Evolutionary conservation across 2,329 filamentous ascomycete species (phyloP), one percentile per base, ranked within the genome.

Genomic region (Cladosporium sp.): DNA sequence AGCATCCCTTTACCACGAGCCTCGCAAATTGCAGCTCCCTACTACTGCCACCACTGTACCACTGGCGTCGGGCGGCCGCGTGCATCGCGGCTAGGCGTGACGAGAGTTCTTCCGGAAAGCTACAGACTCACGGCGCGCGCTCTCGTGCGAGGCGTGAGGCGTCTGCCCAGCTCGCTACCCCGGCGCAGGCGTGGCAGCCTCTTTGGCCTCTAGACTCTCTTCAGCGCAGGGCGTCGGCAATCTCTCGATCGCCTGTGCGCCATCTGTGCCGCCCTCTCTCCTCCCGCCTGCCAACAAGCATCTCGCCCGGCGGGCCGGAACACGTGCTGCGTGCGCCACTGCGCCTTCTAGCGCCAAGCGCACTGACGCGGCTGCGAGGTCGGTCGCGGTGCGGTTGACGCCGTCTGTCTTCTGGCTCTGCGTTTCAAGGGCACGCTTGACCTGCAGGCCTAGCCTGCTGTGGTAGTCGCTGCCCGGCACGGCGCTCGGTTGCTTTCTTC

Each of bases 171-270:
- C 34, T 56, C 54, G 42, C 54, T 56, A 38, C 42, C 30, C 40
- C 42, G 36, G 54, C 22, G 38, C 34, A 17, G 40, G 20, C 34
- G 49, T 51, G 49, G 49, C 38, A 19, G 38, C 38, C 25, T 25
- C 14, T 14, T 25, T 9, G 9, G 20, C 39, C 40, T 47, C 52
- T 39, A 55, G 52, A 39, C 42, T 28, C 20, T 56, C 54, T 56
- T 56, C 54, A 56, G 54, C 54, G 19, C 54, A 56, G n/a, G 54
- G 54, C 42, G 42, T 49, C 54, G 54, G 54, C 54, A 56, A 56
- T 56, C 54, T 56, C 54, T 56, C 54, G 54, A 56, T 56, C 54
- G 34, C 51, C 47, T 50, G 28, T 50, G 47, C 30, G 28, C 51
- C 36, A 51, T 28, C 38, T 34, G 51, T 34, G 28, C 34, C 36